Conservation (phyloP, 768 basidiomycete genomes). For the Dacryopinax spathularia region DNA sequence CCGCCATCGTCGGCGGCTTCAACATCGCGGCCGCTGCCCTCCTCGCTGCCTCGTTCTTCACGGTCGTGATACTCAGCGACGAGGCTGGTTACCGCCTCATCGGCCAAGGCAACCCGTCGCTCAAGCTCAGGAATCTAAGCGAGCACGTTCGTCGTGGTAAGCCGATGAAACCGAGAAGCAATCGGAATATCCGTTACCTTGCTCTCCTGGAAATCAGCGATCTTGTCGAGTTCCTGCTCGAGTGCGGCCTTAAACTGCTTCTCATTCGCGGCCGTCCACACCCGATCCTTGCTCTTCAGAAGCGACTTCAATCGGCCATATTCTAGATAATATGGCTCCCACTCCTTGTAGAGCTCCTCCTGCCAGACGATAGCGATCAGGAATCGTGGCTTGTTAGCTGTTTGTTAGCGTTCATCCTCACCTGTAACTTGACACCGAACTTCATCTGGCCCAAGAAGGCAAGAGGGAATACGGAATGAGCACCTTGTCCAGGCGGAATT, state of each 20-base stretch:
- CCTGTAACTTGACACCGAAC: background rate
- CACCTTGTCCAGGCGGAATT: background rate
- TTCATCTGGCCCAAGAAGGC: background rate
- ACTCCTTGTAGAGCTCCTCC: constrained; percentile 78
- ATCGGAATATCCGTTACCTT: constrained; percentile 41
- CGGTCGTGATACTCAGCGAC: constrained; percentile 40
- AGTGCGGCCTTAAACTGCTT: constrained; percentile 64
- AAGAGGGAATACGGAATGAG: background rate
- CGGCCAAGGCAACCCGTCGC: constrained; percentile 65
- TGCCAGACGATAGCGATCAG: constrained; percentile 21
- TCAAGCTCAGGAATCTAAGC: constrained; percentile 66
- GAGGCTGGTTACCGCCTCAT: constrained; percentile 63
- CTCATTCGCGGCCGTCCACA: constrained; percentile 72
- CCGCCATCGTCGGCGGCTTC: constrained; percentile 47
- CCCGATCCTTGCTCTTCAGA: constrained; percentile 41
- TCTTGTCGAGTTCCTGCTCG: constrained; percentile 79
- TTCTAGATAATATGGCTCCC: constrained; percentile 80
- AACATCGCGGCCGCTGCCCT: constrained; percentile 3
- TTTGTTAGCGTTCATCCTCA: background rate
- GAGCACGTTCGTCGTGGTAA: background rate
- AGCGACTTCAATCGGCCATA: constrained; percentile 80
- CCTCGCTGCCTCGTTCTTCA: constrained; percentile 13
- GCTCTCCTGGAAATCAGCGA: constrained; percentile 79
- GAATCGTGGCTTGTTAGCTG: background rate
- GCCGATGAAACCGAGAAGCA: background rate